A percentile compares a stretch with the other conserved stretches of the same genome.
Conservation (phyloP, 2,329 filamentous ascomycete genomes). For the Colletotrichum kahawae region DNA sequence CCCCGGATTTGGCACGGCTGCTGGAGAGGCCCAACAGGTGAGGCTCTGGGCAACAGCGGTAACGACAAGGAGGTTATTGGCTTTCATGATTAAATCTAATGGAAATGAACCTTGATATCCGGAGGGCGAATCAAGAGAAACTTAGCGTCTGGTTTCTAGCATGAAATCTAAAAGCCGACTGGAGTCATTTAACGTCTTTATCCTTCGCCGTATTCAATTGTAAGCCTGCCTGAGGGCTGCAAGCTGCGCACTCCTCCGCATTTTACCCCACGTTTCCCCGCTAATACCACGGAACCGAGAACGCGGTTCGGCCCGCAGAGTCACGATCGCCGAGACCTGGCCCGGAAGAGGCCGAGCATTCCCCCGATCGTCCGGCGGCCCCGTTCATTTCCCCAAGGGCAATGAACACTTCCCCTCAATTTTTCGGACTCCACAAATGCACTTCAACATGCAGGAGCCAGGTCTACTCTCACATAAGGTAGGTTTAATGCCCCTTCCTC, state of each 20-base stretch:
- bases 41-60: neutral
- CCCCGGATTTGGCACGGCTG: rapidly evolving
- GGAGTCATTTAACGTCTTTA: neutral
- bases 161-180: neutral
- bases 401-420: neutral
- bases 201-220: rapidly evolving
- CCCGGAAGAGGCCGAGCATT: neutral
- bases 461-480: neutral
- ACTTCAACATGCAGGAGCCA: neutral
- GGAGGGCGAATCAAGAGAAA: neutral
- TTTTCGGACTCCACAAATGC: rapidly evolving
- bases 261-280: neutral
- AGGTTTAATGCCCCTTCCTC: neutral
- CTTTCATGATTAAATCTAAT: neutral
- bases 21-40: neutral
- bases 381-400: neutral
- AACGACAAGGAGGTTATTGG: neutral
- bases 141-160: neutral
- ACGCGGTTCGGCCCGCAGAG: neutral
- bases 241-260: neutral
- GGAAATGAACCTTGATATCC: too few relatives aligned
- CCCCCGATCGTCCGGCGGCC: neutral
- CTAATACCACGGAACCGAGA: neutral
- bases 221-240: neutral
- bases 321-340: neutral